Base-by-base conservation (phyloP, 2,329 filamentous ascomycete genomes). In the Diaporthe longicolla region DNA sequence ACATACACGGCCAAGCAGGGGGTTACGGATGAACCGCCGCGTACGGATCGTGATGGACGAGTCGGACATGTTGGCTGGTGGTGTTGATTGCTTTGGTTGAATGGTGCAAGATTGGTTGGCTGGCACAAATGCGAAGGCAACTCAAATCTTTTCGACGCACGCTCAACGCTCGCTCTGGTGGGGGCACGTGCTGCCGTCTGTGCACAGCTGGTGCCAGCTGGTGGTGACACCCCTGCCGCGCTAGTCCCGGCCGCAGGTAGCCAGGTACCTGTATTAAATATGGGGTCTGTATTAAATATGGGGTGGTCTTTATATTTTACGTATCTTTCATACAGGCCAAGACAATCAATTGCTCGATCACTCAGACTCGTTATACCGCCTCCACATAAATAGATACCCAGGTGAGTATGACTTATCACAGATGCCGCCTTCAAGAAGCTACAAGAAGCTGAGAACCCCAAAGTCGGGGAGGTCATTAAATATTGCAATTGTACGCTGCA, bases 21-120 rank as follows among this genome's bases (percentile, higher is more conserved):
- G 94, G 93, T 99, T 99, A 91, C 95, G 95, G 90, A 98, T 97
- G 94, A 99, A 98, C 92, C 98, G 98, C 94, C 97, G 96, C 89
- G 97, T 99, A 90, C 97, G 92, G 89, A 95, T 89, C 83, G 93
- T 95, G 85, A 95, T 93, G 84, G 88, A 87, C 89, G 45, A 48
- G 45, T 95, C 94, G 88, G 95, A 94, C 96, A 98, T 98, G 87
- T 88, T 59, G 63, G 32, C 63, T 54, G 48, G 48, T 68, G 63
- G 63, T 68, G 63, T 50, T 68, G 63, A 68, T 54, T 68, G 45
- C 63, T 66, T 50, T 68, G 32, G 63, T 68, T 66, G 63, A 68
- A 37, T 8, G 48, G 48, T 68, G 45, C 13, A 68, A 68, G 45
- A 26, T 6, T 68, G 48, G 63, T 54, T 40, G 29, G 48, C 45